These are phyloP conservation scores for Leptomonas pyrrhocoris DNA, from an alignment of 208 protist genomes.

Conservation along the genomic window DNA sequence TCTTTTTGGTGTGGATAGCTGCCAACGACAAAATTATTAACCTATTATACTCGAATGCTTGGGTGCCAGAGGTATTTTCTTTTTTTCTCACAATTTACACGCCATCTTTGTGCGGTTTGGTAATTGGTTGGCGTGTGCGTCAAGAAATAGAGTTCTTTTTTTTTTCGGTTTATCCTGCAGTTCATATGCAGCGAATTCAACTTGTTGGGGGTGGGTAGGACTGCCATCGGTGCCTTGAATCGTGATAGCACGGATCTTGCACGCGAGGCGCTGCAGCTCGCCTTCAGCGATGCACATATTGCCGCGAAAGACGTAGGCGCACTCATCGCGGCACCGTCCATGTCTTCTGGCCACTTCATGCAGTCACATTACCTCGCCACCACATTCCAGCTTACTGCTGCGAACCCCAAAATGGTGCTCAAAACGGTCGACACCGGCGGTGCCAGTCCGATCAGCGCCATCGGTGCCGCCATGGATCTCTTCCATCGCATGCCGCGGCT, in stretches of 20 bases:
- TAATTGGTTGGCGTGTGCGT: too few species aligned
- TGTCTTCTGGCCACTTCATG: constrained; percentile 78
- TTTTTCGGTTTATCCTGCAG: neutral
- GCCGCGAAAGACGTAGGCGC: constrained; percentile 51
- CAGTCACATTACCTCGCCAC: constrained; percentile 74
- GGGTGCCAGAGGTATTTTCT: too few species aligned
- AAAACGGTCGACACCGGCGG: constrained; percentile 77
- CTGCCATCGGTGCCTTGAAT: constrained; percentile 52
- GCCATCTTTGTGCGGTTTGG: too few species aligned
- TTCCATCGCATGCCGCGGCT: constrained; percentile 40
- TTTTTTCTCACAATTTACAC: too few species aligned
- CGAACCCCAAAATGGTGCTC: constrained; percentile 48
- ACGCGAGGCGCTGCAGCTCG: constrained; percentile 49
- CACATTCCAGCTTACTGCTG: constrained; percentile 34
- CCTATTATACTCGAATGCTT: too few species aligned
- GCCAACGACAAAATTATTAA: too few species aligned
- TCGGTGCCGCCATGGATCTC: constrained; percentile 51
- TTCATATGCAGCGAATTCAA: constrained; percentile 30
- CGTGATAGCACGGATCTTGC: constrained; percentile 45
- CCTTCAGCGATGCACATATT: constrained; percentile 58
- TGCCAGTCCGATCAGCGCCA: constrained; percentile 63
- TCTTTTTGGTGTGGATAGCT: too few species aligned
- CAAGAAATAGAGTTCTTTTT: too few species aligned
- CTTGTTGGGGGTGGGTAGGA: constrained; percentile 64
- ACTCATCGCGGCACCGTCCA: constrained; percentile 80